phyloP scores from a whole-genome alignment of 2,329 filamentous ascomycete genomes.

The Lachnellula hyalina region DNA sequence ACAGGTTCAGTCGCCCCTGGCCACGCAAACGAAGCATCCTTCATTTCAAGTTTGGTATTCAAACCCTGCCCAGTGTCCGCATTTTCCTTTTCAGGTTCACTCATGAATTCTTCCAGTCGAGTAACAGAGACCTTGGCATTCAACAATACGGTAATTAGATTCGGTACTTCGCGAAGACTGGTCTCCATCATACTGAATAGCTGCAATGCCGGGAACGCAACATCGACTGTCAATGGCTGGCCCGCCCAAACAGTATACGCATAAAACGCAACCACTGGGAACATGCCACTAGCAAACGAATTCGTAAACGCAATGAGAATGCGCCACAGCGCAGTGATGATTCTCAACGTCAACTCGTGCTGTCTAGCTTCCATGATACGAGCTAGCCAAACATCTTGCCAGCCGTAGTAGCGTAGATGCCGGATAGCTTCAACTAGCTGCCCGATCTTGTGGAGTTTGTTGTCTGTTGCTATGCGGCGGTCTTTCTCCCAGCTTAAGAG shows the following conservation, averaged over 20 bases:
- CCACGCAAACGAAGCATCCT: slow-evolving; percentile 71
- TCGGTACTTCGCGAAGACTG: slow-evolving; percentile 69
- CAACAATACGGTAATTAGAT: slow-evolving; percentile 68
- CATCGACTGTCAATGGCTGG: slow-evolving; percentile 65
- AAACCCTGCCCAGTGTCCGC: slow-evolving; percentile 30
- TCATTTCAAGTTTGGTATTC: slow-evolving; percentile 42
- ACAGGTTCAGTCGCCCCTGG: slow-evolving; percentile 59
- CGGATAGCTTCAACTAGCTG: slow-evolving; percentile 67
- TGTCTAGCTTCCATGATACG: slow-evolving; percentile 64
- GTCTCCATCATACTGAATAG: slow-evolving; percentile 71
- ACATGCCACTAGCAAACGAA: slow-evolving; percentile 63
- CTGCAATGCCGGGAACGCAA: slow-evolving; percentile 82
- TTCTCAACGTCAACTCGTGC: slow-evolving; percentile 59
- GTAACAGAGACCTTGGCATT: slow-evolving; percentile 79
- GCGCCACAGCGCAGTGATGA: slow-evolving; percentile 59
- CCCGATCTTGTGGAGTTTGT: slow-evolving; percentile 71
- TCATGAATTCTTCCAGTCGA: slow-evolving; percentile 82
- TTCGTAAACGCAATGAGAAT: slow-evolving; percentile 65
- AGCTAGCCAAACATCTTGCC: slow-evolving; percentile 70
- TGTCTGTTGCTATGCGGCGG: slow-evolving; percentile 69
- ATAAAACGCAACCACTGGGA: slow-evolving; percentile 76
- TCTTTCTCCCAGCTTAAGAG: slow-evolving; percentile 65
- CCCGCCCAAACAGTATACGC: slow-evolving; percentile 71
- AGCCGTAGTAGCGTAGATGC: slow-evolving; percentile 49
- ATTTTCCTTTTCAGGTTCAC: slow-evolving; percentile 69